Conservation (phyloP, 352 stramenopile species). For the Phytophthora uliginosa region DNA sequence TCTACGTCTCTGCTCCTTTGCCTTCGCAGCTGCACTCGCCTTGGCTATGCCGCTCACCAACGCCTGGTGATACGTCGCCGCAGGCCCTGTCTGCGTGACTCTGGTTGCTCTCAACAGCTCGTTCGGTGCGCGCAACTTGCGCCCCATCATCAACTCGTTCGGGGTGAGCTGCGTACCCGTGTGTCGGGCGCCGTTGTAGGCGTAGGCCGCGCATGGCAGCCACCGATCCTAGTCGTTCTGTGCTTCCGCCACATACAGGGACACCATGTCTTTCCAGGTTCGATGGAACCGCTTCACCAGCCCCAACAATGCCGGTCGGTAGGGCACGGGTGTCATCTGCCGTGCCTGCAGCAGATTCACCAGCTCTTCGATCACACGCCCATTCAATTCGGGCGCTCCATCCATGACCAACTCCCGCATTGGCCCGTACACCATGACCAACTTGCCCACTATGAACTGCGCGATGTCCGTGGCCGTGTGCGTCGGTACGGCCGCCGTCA, state of each 20-base stretch:
- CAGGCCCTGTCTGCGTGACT: background rate
- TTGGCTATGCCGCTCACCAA: background rate
- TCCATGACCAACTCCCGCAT: conserved; percentile 9
- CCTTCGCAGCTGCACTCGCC: background rate
- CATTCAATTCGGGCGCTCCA: conserved; percentile 13
- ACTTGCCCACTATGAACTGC: background rate
- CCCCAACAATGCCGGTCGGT: conserved; percentile 4
- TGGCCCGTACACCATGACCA: background rate
- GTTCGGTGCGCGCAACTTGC: conserved; percentile 1
- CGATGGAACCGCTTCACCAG: conserved; percentile 11
- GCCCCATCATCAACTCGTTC: conserved; percentile 20
- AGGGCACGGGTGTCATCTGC: conserved; percentile 8
- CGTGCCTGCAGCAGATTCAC: background rate
- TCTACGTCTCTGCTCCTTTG: background rate
- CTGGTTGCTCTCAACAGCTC: conserved; percentile 7
- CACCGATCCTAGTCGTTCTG: conserved; percentile 15
- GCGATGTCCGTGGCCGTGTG: background rate
- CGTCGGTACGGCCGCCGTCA: background rate
- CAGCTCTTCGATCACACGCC: background rate
- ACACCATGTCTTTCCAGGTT: background rate
- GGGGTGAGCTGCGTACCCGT: conserved; percentile 5
- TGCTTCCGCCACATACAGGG: background rate
- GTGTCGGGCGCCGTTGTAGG: conserved; percentile 10
- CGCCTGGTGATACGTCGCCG: conserved; percentile 1
- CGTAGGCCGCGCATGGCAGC: conserved; percentile 10